Base-by-base conservation (phyloP, 2,329 filamentous ascomycete species). In the Colletotrichum eleusines region DNA sequence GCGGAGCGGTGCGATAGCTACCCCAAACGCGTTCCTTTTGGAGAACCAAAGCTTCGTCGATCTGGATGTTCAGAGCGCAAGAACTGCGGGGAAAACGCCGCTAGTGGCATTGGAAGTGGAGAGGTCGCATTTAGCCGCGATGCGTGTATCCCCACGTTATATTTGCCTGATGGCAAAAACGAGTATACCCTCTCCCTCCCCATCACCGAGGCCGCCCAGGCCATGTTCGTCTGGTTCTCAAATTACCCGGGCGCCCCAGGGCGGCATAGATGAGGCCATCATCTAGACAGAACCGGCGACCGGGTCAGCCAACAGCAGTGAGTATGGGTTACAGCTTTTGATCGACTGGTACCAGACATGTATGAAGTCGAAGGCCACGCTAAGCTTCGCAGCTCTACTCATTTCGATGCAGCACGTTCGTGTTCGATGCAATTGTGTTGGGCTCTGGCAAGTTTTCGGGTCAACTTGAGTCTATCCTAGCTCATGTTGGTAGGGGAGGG, bases 121-220 rank as follows among this genome's bases (percentile, higher is more conserved):
- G 67, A 66, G 53, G 9, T 44, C 58, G 63, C 40, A 71, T 72
- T 72, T 72, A 72, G 71, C 71, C 71, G 71, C 38, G 50, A 71
- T 59, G 33, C 40, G 42, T 35, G 35, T 31, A 48, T 71, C 20
- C 51, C 63, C 40, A 53, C 42, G 53, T 28, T 54, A 40, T 33
- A 63, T 63, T 69, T 68, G 64, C 68, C 64, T 71, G 68, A 57
- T 68, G 62, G 50, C 5, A 46, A 9, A 14, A 48, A 23, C 33
- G 28, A 61, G 40, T 23, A 61, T 26, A 11, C n/a, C 28, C 20
- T 53, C 16, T 66, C n/a, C 54, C 16, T 66, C n/a, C 54, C 31
- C 42, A 51, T 23, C 42, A 42, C 51, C n/a, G 23, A 63, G 23
- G 23, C 16, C 35, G 31, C 9, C 38, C 28, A 46, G 40, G 6